Evolutionary conservation across 805 yeast genomes (phyloP).

Genomic region (Suhomyces kilbournensis): DNA sequence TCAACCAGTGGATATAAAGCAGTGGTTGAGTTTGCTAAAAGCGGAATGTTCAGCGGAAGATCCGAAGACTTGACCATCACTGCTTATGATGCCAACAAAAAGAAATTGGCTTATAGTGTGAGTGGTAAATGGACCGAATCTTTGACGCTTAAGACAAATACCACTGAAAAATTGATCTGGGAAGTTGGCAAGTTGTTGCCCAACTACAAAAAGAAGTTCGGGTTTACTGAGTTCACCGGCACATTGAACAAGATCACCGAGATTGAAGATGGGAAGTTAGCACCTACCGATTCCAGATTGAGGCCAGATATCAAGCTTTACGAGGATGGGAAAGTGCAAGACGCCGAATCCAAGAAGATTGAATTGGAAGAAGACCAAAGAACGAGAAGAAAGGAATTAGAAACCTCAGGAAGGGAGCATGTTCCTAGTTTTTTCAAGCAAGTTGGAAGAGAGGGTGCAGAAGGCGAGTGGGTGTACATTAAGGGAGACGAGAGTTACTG

Average conservation of each 20-base stretch:
- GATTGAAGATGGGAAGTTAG: slow-evolving; percentile 59
- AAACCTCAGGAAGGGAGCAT: slow-evolving; percentile 44
- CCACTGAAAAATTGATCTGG: slow-evolving; percentile 59
- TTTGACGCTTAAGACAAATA: slow-evolving; percentile 43
- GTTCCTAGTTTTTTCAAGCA: slow-evolving; percentile 63
- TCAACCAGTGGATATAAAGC: slow-evolving; percentile 71
- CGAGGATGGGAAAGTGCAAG: slow-evolving; percentile 63
- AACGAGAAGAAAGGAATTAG: slow-evolving; percentile 59
- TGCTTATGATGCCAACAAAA: slow-evolving; percentile 37
- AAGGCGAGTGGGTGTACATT: slow-evolving; percentile 53
- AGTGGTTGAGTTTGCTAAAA: slow-evolving; percentile 68
- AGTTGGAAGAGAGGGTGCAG: slow-evolving; percentile 35
- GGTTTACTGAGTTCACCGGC: slow-evolving; percentile 82
- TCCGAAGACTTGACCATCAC: slow-evolving; percentile 62
- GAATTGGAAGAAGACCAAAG: slow-evolving; percentile 79
- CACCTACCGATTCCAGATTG: slow-evolving; percentile 86
- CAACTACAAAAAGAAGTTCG: slow-evolving; percentile 64
- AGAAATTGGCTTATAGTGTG: slow-evolving; percentile 41
- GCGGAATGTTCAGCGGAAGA: slow-evolving; percentile 81
- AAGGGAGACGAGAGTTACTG: slow-evolving; percentile 69
- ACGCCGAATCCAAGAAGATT: slow-evolving; percentile 70
- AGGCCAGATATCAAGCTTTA: slow-evolving; percentile 82
- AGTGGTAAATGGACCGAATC: slow-evolving; percentile 84
- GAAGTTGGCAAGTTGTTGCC: slow-evolving; percentile 61
- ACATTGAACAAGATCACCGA: slow-evolving; percentile 74